Evolutionary conservation across 2,329 filamentous ascomycete species (phyloP), one percentile per base, ranked within the genome.

Genomic region (Chrysoporthe puriensis): DNA sequence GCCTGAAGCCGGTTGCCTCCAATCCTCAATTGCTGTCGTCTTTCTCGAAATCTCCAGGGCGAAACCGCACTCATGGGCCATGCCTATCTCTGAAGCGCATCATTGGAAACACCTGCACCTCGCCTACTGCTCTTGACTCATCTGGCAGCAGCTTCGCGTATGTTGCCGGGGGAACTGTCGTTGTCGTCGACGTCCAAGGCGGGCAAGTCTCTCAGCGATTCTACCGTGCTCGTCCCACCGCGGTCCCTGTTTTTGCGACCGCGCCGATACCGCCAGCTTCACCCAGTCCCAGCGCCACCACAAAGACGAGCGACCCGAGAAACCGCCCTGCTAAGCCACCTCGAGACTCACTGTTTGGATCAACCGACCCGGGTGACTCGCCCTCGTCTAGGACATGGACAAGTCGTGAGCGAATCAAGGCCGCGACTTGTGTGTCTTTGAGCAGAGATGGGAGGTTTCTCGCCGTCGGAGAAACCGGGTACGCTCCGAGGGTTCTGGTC

Each of bases 391-490:
- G 90, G 77, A 93, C 91, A 14, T 95, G 93, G 90, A 94, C 92
- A 1, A 96, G 93, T 66, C 89, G 93, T 71, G 96, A 98, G 78
- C 89, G 94, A 72, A 94, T 98, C 76, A 98, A 98, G 80, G 92
- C 96, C 21, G 93, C 94, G 2, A 97, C 94, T 5, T 97, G 94
- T 75, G 86, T 99, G 36, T 91, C 93, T 32, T 85, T 99, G 71
- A 97, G 94, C 76, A 88, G 90, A 0, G 94, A 97, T 79, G 94
- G 92, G 43, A 91, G 88, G 73, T 96, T 91, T 76, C 83, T 99
- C 63, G 96, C 95, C 9, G 91, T 98, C 3, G 96, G 96, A 74
- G 96, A 99, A 86, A 97, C 94, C 3, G 96, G 96, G 32, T 97
- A 98, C 78, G 92, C 91, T 64, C 96, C 96, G 6, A 87, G 96